Conservation (phyloP, 805 yeast genomes). For the Sungouiozyma intestinalis region DNA sequence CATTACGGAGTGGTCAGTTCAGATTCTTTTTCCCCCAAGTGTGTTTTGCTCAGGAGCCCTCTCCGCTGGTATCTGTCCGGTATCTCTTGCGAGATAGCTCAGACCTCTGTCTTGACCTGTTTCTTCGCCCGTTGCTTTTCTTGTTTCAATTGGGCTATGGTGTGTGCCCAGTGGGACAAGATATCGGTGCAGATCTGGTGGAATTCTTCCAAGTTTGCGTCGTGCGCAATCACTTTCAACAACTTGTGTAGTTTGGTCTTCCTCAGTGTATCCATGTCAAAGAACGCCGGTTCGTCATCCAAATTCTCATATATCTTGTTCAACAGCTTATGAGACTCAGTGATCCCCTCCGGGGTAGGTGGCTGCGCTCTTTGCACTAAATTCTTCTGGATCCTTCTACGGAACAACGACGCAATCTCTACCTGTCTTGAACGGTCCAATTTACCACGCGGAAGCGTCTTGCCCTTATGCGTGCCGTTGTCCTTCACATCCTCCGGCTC, state of each 20-base stretch:
- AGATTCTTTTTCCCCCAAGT: too few species aligned
- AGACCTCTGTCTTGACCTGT: not conserved
- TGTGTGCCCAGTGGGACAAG: conserved; percentile 17
- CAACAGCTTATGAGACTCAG: conserved; percentile 21
- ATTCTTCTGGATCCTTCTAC: conserved; percentile 25
- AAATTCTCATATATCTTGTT: conserved; percentile 18
- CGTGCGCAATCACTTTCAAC: conserved; percentile 21
- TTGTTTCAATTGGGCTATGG: conserved; percentile 15
- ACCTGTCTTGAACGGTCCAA: conserved; percentile 19
- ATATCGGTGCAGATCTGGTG: conserved; percentile 22
- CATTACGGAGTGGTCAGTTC: too few species aligned
- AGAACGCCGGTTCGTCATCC: conserved; percentile 20
- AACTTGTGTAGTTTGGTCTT: conserved; percentile 25
- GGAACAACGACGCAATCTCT: conserved; percentile 22
- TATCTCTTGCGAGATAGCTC: too few species aligned
- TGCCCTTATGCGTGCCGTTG: not conserved
- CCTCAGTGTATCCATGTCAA: conserved; percentile 23
- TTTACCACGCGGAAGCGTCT: conserved; percentile 5
- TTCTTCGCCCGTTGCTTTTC: conserved; percentile 10
- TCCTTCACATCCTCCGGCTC: conserved; percentile 7
- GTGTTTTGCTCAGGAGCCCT: too few species aligned
- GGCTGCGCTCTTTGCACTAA: conserved; percentile 24
- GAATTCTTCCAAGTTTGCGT: conserved; percentile 19
- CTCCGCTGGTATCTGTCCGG: too few species aligned
- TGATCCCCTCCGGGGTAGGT: conserved; percentile 17